Evolutionary conservation across 1,284 basidiomycete species (phyloP), one percentile per base, ranked within the genome.

Genomic region (Peniophora sp.): DNA sequence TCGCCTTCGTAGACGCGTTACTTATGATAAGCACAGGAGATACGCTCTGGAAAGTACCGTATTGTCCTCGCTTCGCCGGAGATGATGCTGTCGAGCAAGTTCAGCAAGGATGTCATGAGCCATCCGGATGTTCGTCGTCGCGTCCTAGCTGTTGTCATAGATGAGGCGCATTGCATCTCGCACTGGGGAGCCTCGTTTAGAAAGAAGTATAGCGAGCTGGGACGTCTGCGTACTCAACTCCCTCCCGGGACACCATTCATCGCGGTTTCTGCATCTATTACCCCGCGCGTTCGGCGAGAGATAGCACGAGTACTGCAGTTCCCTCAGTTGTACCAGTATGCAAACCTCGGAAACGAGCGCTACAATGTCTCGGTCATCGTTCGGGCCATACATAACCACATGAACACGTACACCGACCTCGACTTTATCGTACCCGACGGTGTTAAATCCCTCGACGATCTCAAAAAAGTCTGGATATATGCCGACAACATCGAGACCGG

Each of bases 121-220:
- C 65, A 69, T 5, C 17, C 58, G 0, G 54, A 52, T 20, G 65
- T 74, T 49, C 48, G 47, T 2, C 27, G 39, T 1, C 38, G 58
- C 0, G 34, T 68, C 9, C 51, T 70, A 0, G 65, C 66, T 0
- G 57, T 73, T 0, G 52, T 72, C 12, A 54, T 72, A 19, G 70
- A 72, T 45, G 69, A 72, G 48, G 69, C 70, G 0, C 70, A 72
- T 51, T 63, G 64, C 47, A 57, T 72, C 0, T 69, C 69, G 0
- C 68, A 69, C 51, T 74, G 71, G 72, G 70, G 70, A 0, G 52
- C 56, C 1, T 58, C 62, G 2, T 74, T 74, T 51, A 63, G 66
- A 36, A 74, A 74, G 61, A 63, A 67, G 39, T 74, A 72, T 38
- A 61, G 56, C 0, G 50, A 54, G 0, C 53, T 74, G 2, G 69